These are phyloP conservation scores for Alternaria arborescens DNA, from an alignment of 2,329 filamentous ascomycete species.

Conservation along the genomic window DNA sequence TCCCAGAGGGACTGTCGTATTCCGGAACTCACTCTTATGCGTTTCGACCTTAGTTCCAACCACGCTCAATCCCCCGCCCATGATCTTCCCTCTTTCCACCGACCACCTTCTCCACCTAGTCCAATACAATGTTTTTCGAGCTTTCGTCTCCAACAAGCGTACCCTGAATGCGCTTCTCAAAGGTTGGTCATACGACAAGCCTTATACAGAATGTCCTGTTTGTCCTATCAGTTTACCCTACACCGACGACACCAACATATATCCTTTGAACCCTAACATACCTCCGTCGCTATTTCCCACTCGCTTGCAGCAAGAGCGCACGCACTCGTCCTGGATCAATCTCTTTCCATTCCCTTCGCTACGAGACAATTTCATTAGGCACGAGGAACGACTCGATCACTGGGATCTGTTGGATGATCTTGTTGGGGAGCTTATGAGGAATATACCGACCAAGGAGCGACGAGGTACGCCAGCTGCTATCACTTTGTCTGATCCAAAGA, in stretches of 20 bases:
- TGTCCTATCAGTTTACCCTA: constrained; percentile 15
- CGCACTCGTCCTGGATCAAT: constrained; percentile 65
- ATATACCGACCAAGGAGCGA: neutral
- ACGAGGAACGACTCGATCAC: constrained; percentile 7
- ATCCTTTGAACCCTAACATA: constrained; percentile 18
- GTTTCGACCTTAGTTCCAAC: neutral
- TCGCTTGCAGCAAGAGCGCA: constrained; percentile 55
- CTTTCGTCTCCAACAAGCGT: constrained; percentile 44
- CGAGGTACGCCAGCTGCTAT: neutral
- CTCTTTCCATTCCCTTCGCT: constrained; percentile 64
- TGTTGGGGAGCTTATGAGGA: constrained; percentile 12
- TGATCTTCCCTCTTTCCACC: constrained; percentile 15
- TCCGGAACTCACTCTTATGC: neutral
- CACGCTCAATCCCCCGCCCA: constrained; percentile 1
- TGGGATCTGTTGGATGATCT: constrained; percentile 12
- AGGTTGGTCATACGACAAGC: constrained; percentile 4
- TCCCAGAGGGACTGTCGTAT: neutral
- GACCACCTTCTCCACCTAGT: constrained; percentile 49
- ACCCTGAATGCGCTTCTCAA: constrained; percentile 29
- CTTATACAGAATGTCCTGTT: neutral
- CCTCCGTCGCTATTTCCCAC: constrained; percentile 59
- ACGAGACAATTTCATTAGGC: constrained; percentile 59
- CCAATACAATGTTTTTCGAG: constrained; percentile 53
- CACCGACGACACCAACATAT: constrained; percentile 11
- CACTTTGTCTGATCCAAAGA: neutral